Base-by-base conservation (phyloP, 1,139 yeast genomes). In the Kurtzmaniella natalensis region DNA sequence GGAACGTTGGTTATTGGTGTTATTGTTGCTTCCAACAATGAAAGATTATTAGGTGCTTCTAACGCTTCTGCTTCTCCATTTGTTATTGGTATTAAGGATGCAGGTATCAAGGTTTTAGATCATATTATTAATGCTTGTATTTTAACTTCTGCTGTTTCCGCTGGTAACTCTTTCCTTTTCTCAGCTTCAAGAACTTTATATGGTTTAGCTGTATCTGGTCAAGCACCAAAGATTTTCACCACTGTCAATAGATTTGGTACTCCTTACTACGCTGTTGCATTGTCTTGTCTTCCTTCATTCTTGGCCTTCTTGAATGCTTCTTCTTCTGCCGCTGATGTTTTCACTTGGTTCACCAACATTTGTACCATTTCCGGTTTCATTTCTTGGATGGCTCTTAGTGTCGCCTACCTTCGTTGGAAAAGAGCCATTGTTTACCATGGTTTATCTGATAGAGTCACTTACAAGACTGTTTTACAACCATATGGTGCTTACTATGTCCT, bases 131-230 rank as follows among this genome's bases (percentile, higher is more conserved):
- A 83, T 49, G 89, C 80, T 2, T 76, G 76, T 44, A 77, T 83
- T 37, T 59, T 83, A 51, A 61, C 81, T 7, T 80, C 83, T 37
- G 83, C 84, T 36, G 72, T 81, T 42, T 77, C 85, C 10, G 84
- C 89, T 7, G 79, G 83, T 33, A 82, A 81, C 57, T 80, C 88
- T 0, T 85, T 78, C 57, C 61, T 81, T 41, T 82, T 81, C 57
- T 78, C 82, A 38, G 79, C 83, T 15, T 72, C 88, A 10, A 72
- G 92, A 66, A 74, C 80, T 11, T 60, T 80, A 28, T 82, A 76
- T 51, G 79, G 83, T 28, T 59, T 81, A 43, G 72, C 87, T 5
- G 64, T 65, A 37, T 75, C 74, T 49, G 81, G 81, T 13, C 70
- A 70, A 53, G 86, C 88, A 17, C 88, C 88, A 41, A 55, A 53